Evolutionary conservation across 2,329 filamentous ascomycete species (phyloP), one percentile per base, ranked within the genome.

Genomic region (Pestalotiopsis sp.): DNA sequence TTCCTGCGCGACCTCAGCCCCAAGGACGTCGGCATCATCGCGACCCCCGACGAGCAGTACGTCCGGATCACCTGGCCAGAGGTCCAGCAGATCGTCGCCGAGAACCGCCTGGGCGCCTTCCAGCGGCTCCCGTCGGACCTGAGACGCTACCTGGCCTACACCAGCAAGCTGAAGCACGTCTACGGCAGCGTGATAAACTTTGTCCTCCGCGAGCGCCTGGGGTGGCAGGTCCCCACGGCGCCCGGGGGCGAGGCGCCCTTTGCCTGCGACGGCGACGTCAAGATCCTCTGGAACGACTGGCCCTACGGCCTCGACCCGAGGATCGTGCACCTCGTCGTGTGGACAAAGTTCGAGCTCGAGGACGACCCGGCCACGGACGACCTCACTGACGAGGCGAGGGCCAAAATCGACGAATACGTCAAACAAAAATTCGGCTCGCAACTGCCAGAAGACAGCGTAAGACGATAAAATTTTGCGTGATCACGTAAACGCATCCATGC

Each of bases 261-360:
- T 70, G 80, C 82, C 71, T 75, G 72, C 67, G 79, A 79, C 0
- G 82, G 83, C 11, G 92, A 96, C 75, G 82, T 91, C 74, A 94
- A 90, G 79, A 90, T 97, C 62, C 80, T 97, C 56, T 89, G 88
- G 81, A 98, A 98, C 77, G 95, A 98, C 84, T 98, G 94, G 93
- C 95, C 95, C 0, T 98, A 98, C 76, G 94, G 93, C 0, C 85
- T 98, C 66, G 93, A 96, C 74, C 77, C 83, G 61, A 85, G 87
- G 65, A 95, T 97, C 72, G 88, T 93, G 17, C 95, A 98, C 78
- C 84, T 98, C 2, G 93, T 97, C 4, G 90, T 97, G 13, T 98
- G 95, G 95, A 96, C 93, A 62, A 97, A 97, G 80, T 97, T 97
- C 76, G 85, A 87, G 62, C 83, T 98, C 27, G 86, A 90, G 66